Evolutionary conservation across 1,284 basidiomycete species (phyloP), one percentile per base, ranked within the genome.

Genomic region (Ganoderma boninense): DNA sequence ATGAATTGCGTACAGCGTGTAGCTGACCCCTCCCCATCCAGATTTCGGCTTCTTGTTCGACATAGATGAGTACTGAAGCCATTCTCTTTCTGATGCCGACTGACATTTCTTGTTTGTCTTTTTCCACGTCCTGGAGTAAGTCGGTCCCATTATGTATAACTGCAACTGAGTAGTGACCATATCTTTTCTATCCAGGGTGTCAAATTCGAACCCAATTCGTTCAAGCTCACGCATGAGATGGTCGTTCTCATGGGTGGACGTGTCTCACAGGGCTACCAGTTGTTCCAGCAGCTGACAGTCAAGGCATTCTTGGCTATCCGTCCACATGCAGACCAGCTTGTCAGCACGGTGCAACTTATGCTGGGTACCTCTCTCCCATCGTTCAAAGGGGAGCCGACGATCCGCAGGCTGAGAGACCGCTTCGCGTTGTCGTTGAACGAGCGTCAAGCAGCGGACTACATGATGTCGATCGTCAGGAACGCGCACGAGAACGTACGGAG

Each of bases 161-260:
- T 40, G 32, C 0, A 8, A n/a, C 35, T 20, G 18, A 1, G 14
- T 49, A 35, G 10, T 60, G 16, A 73, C 38, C 60, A 35, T 23
- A 42, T 8, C 46, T 11, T 57, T 56, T 26, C 62, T 40, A 32
- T n/a, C 38, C 76, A 96, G 93, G 96, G 97, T 73, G 94, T 99
- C 81, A 98, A 98, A 87, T 98, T 98, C 78, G 97, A 98, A 79
- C 97, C 97, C 0, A 94, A 89, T 79, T 97, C 95, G 20, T 99
- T 99, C 91, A 99, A 99, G 84, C 88, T 99, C 43, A 97, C 95
- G 71, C 95, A 97, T 79, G 98, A 99, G 80, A 99, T 99, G 97
- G 93, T 99, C 23, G 88, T 94, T 16, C 86, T 99, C 42, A 99
- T 99, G 98, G 98, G 98, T 62, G 98, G 98, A 14, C 88, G 93